These are phyloP conservation scores for Microbotryomycetes sp. DNA, from an alignment of 1,284 basidiomycete genomes.

Conservation along the genomic window DNA sequence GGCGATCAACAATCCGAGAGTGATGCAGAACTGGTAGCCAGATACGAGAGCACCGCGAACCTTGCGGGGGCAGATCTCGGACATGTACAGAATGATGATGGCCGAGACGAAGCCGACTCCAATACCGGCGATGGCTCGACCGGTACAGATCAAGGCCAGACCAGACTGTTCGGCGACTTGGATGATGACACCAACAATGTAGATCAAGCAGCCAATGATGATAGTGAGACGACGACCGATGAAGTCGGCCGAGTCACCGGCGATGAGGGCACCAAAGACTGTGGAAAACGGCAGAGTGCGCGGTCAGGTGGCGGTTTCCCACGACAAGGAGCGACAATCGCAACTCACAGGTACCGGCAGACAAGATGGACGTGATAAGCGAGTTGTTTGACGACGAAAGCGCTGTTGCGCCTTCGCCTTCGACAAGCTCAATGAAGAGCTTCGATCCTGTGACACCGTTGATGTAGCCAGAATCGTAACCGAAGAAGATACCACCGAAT, in stretches of 20 bases:
- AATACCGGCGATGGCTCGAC: conserved; percentile 47
- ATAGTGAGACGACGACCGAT: conserved; percentile 25
- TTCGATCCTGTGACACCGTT: conserved; percentile 33
- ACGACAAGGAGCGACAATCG: not conserved
- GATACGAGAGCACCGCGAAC: conserved; percentile 35
- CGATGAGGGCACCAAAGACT: conserved; percentile 16
- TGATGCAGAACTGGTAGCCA: conserved; percentile 35
- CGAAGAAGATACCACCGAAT: conserved; percentile 35
- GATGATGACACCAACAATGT: conserved; percentile 46
- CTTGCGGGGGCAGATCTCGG: conserved; percentile 27
- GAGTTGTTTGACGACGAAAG: conserved; percentile 10
- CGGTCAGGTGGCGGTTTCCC: conserved; percentile 20
- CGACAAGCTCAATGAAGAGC: conserved; percentile 29
- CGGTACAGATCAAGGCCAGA: conserved; percentile 40
- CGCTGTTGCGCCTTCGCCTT: conserved; percentile 11
- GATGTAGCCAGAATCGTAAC: conserved; percentile 35
- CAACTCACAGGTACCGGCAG: conserved; percentile 24
- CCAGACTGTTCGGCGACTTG: conserved; percentile 44
- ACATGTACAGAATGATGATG: conserved; percentile 43
- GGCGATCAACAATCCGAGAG: conserved; percentile 25
- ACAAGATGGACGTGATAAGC: conserved; percentile 25
- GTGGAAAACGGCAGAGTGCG: not conserved
- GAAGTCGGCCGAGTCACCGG: conserved; percentile 21
- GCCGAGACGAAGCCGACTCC: conserved; percentile 49
- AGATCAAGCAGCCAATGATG: conserved; percentile 44